A percentile compares a stretch with the other conserved stretches of the same genome.
Evolutionary conservation across 768 basidiomycete species (phyloP).

Genomic region (Guyanaporus albipodus): DNA sequence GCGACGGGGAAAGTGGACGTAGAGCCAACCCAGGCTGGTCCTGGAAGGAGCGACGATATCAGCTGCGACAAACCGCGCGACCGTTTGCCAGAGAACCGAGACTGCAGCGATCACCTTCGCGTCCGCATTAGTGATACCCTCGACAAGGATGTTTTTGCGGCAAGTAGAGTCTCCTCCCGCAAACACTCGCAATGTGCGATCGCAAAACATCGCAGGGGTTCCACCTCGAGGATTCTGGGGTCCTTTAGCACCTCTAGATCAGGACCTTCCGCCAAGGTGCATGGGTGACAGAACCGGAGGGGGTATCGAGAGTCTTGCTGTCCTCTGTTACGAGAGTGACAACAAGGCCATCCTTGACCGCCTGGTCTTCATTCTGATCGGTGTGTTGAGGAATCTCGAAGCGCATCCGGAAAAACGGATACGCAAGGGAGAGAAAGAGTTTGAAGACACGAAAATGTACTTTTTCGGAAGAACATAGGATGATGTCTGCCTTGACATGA

Average conservation of each 20-base stretch:
- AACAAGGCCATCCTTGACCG: conserved; percentile 10
- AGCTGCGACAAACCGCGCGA: too few species aligned
- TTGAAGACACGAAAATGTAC: too few species aligned
- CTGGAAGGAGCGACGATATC: too few species aligned
- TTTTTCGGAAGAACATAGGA: conserved; percentile 26
- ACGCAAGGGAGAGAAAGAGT: too few species aligned
- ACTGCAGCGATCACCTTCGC: too few species aligned
- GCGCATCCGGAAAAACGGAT: conserved; percentile 32
- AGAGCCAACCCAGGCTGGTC: too few species aligned
- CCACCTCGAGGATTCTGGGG: conserved; percentile 18
- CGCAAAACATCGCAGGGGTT: conserved; percentile 31
- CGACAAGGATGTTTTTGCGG: too few species aligned
- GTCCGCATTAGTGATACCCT: too few species aligned
- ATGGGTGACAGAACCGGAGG: conserved; percentile 23
- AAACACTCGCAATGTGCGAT: conserved; percentile 26
- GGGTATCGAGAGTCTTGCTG: too few species aligned
- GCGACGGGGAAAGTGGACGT: too few species aligned
- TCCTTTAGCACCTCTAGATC: conserved; percentile 8
- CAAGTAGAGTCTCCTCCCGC: too few species aligned
- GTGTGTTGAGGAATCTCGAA: conserved; percentile 28
- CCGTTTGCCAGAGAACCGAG: too few species aligned
- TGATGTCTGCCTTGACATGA: conserved; percentile 18
- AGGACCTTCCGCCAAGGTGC: conserved; percentile 19
- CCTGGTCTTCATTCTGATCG: conserved; percentile 4
- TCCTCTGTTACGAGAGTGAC: conserved; percentile 18